A percentile compares a stretch with the other conserved stretches of the same genome.
Conservation (phyloP, 306 rosid species). For the Pyrus pyrifolia region DNA sequence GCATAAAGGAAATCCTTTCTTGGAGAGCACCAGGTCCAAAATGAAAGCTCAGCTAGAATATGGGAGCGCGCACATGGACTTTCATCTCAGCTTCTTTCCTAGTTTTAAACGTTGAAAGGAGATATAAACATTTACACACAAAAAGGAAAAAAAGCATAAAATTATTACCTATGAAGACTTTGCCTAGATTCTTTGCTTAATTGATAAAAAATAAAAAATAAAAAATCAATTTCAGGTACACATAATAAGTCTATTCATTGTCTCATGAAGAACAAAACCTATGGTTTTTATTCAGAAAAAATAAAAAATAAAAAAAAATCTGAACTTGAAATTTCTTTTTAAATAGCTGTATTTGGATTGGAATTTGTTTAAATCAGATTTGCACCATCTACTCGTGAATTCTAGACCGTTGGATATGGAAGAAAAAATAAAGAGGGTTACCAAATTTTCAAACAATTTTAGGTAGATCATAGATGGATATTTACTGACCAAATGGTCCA, state of each 20-base stretch:
- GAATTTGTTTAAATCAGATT: not conserved
- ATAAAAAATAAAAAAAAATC: too few relatives aligned
- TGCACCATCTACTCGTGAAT: not conserved
- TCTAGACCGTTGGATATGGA: not conserved
- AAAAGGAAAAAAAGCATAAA: not conserved
- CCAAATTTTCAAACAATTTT: too few relatives aligned
- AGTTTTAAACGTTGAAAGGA: not conserved
- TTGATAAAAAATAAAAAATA: not conserved
- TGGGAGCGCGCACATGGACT: conserved; percentile 11
- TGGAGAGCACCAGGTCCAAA: conserved; percentile 20
- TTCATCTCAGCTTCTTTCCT: conserved; percentile 4
- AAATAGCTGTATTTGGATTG: not conserved
- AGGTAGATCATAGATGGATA: too few relatives aligned
- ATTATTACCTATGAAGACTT: not conserved
- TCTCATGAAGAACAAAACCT: too few relatives aligned
- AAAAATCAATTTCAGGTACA: not conserved
- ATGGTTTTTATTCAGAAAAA: too few relatives aligned
- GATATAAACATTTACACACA: not conserved
- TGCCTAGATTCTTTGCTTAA: conserved; percentile 11
- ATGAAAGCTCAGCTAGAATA: conserved; percentile 13
- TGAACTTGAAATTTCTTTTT: not conserved
- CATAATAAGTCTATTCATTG: too few relatives aligned
- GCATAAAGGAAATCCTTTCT: conserved; percentile 9
- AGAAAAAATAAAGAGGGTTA: too few relatives aligned
- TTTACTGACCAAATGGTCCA: too few relatives aligned